A percentile compares a stretch with the other conserved stretches of the same genome.
Evolutionary conservation across 2,329 filamentous ascomycete genomes (phyloP).

Genomic region (Calonectria pseudoreteaudii): DNA sequence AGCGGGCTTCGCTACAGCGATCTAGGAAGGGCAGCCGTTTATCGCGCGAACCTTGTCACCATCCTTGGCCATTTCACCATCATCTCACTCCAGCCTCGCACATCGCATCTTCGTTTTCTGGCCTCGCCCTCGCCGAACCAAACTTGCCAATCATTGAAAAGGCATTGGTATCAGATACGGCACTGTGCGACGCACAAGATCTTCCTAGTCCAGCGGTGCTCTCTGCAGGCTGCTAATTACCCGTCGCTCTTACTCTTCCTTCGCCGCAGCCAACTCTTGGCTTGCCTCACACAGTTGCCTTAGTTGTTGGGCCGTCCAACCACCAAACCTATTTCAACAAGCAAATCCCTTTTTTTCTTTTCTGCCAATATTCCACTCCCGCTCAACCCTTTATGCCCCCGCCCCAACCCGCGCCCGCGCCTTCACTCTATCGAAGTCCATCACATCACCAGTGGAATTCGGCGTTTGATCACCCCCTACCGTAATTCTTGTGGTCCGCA

Average conservation of each 20-base stretch:
- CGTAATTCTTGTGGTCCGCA: slow-evolving; percentile 17
- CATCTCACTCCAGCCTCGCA: background rate
- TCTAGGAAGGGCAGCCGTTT: background rate
- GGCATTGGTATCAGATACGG: background rate
- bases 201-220: background rate
- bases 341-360: slow-evolving; percentile 18
- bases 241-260: background rate
- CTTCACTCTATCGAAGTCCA: background rate
- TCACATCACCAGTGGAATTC: background rate
- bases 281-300: slow-evolving; percentile 19
- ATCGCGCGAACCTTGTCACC: slow-evolving; percentile 6
- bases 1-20: background rate
- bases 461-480: slow-evolving; percentile 3
- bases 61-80: background rate
- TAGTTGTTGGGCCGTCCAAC: slow-evolving; percentile 23
- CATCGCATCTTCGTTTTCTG: slow-evolving; percentile 1
- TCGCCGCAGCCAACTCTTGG: background rate
- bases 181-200: background rate
- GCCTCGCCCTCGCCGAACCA: background rate
- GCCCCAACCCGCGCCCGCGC: slow-evolving; percentile 5
- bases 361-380: slow-evolving; percentile 12
- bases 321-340: slow-evolving; percentile 43
- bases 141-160: slow-evolving; percentile 5
- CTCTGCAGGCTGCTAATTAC: background rate
- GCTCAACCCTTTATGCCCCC: slow-evolving; percentile 8